phyloP scores from a whole-genome alignment of 768 basidiomycete species.

The Macrolepiota dolichaula region DNA sequence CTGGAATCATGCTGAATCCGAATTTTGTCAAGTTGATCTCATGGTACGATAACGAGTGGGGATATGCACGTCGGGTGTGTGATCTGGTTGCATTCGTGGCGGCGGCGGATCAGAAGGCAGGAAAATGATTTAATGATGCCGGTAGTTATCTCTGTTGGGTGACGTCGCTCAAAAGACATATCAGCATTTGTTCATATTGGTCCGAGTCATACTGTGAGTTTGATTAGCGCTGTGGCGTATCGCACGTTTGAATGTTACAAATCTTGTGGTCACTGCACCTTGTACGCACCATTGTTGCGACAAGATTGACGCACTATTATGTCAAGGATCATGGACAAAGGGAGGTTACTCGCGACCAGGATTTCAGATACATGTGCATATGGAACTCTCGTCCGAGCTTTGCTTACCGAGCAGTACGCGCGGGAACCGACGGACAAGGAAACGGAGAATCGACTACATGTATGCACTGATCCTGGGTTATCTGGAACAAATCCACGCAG shows the following conservation, averaged over 20 bases:
- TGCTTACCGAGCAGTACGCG: neutral
- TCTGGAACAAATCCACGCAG: neutral
- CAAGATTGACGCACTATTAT: neutral
- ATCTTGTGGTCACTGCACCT: neutral
- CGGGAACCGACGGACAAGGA: neutral
- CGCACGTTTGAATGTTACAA: neutral
- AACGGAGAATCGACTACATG: neutral
- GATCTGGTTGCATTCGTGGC: slow-evolving; percentile 81
- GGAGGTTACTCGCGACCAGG: no score
- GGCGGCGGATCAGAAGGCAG: slow-evolving; percentile 36
- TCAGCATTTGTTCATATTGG: neutral
- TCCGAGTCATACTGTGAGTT: neutral
- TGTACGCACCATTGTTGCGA: neutral
- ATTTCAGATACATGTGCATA: no score
- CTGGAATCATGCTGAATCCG: slow-evolving; percentile 81
- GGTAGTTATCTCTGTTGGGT: neutral
- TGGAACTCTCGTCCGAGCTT: no score
- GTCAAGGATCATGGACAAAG: no score
- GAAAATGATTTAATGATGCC: slow-evolving; percentile 6
- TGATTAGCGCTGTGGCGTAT: neutral
- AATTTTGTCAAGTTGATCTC: slow-evolving; percentile 92
- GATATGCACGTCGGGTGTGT: slow-evolving; percentile 86
- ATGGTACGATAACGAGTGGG: slow-evolving; percentile 96
- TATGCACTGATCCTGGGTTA: neutral
- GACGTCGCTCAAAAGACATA: neutral